Evolutionary conservation across 257 asterid species (phyloP), one percentile per base, ranked within the genome.

Genomic region (Cruciata laevipes): DNA sequence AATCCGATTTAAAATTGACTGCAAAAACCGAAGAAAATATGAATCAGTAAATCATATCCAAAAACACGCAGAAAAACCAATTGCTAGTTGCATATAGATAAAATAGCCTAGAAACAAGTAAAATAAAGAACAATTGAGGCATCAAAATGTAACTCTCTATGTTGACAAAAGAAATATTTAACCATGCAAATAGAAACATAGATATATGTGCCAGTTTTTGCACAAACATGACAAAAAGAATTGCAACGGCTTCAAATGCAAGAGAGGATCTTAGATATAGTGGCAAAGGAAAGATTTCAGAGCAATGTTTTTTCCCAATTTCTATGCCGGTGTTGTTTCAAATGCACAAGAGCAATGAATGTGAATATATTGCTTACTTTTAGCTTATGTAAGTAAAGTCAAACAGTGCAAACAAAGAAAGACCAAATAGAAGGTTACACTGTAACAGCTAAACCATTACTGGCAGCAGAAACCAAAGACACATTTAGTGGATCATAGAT

Each of bases 1-100:
- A 82, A 93, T 88, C 89, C 80, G 88, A 77, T 82, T 86, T 70
- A 83, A 44, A 85, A 27, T 77, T 83, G 86, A 76, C 97, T 90
- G 90, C 82, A 77, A 47, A 59, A 61, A 76, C 53, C 67, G 71
- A 64, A 30, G 61, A 69, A 73, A 25, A 61, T 63, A 42, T 53
- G 27, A 25, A 73, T 55, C 40, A 64, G 27, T 49, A 65, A 60
- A 11, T 42, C 33, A 18, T 7, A 47, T 12, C 58, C 13, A 13
- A 25, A 21, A 42, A 24, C 35, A 27, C 7, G 2, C 17, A 47
- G 62, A 47, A 32, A 31, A 16, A n/a, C 7, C 31, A 14, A 24
- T 9, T 51, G 18, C n/a, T 55, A 56, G 21, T 11, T 10, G 65
- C 42, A 63, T 7, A 5, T 10, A 18, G 30, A 13, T 17, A 21